These are phyloP conservation scores for Penicillium manginii DNA, from an alignment of 495 filamentous ascomycete genomes.

Conservation along the genomic window DNA sequence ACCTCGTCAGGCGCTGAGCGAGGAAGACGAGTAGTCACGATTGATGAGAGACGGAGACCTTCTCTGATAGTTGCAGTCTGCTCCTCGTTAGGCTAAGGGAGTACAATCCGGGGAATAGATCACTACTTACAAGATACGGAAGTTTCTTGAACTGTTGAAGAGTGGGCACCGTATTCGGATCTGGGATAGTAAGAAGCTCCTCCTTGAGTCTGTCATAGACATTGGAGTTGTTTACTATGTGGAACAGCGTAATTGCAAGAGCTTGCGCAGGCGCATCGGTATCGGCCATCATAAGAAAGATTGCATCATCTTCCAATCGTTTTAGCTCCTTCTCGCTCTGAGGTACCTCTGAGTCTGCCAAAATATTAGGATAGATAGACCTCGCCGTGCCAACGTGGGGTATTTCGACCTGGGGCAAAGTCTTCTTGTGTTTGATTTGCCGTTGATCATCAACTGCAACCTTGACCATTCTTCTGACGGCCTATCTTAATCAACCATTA, in stretches of 20 bases:
- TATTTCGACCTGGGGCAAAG: background rate
- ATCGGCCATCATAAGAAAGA: constrained; percentile 40
- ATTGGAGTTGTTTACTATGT: constrained; percentile 27
- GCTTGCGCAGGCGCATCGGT: constrained; percentile 30
- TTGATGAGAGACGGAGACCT: constrained; percentile 53
- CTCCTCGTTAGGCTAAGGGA: background rate
- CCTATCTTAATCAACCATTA: no score
- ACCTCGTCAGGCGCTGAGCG: constrained; percentile 38
- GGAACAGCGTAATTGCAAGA: constrained; percentile 33
- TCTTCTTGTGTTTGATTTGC: no score
- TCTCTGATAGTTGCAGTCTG: constrained; percentile 59
- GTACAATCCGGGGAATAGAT: no score
- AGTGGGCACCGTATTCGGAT: constrained; percentile 8
- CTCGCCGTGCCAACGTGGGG: background rate
- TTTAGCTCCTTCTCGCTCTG: constrained; percentile 32
- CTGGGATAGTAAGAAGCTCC: constrained; percentile 28
- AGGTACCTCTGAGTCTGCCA: constrained; percentile 14
- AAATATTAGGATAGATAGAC: constrained; percentile 19
- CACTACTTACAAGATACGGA: constrained; percentile 36
- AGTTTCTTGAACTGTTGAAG: constrained; percentile 31
- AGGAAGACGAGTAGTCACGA: constrained; percentile 41
- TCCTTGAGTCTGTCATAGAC: constrained; percentile 23
- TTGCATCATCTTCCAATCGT: constrained; percentile 42
- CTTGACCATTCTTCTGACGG: no score
- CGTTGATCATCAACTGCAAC: no score